phyloP scores from a whole-genome alignment of 2,329 filamentous ascomycete species.

The Parascedosporium putredinis region DNA sequence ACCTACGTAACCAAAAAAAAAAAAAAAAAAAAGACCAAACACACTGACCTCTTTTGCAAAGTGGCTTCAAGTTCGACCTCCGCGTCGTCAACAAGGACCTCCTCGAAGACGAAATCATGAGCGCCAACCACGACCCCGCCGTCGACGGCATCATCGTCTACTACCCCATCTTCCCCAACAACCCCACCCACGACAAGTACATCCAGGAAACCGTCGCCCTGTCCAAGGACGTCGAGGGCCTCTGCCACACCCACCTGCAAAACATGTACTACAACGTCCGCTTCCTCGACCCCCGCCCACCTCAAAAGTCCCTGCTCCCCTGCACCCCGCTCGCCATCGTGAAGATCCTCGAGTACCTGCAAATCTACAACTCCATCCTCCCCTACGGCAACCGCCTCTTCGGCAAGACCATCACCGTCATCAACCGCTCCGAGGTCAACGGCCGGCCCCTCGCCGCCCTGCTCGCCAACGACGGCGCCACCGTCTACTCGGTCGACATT shows the following conservation, averaged over 20 bases:
- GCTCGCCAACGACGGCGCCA: conserved; percentile 90
- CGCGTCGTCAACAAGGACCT: conserved; percentile 75
- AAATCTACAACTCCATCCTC: conserved; percentile 93
- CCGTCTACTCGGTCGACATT: conserved; percentile 89
- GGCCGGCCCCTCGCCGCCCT: conserved; percentile 85
- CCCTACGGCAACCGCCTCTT: conserved; percentile 88
- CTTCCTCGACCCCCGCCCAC: conserved; percentile 72
- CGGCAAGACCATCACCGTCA: conserved; percentile 88
- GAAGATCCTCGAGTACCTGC: conserved; percentile 91
- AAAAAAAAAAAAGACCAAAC: conserved; percentile 1
- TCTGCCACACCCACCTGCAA: conserved; percentile 88
- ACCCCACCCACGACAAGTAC: conserved; percentile 82
- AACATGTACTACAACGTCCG: conserved; percentile 99
- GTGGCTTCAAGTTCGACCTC: conserved; percentile 79
- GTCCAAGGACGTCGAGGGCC: conserved; percentile 88
- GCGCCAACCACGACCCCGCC: conserved; percentile 65
- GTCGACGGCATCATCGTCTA: conserved; percentile 95
- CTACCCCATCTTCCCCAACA: conserved; percentile 83
- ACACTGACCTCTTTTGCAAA: conserved; percentile 5
- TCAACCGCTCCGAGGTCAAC: conserved; percentile 94
- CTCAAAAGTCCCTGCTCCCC: conserved; percentile 83
- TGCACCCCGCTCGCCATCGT: conserved; percentile 94
- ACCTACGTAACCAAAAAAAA: conserved; percentile 2
- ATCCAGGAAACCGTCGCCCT: conserved; percentile 89
- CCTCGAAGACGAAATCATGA: conserved; percentile 79